These are phyloP conservation scores for Potentilla sterilis DNA, from an alignment of 306 rosid genomes.

Conservation along the genomic window DNA sequence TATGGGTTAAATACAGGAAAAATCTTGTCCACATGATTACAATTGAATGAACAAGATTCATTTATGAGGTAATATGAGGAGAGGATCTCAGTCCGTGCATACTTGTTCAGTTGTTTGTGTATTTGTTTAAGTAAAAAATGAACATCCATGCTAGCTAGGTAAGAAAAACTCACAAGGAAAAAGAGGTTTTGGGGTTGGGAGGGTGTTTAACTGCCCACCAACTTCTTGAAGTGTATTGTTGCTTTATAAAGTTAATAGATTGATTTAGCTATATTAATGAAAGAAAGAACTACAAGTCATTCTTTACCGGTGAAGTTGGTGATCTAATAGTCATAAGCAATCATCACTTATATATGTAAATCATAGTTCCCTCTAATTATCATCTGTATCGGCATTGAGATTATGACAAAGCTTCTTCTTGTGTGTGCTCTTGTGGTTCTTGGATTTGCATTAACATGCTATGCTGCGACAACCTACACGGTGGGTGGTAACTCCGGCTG, in stretches of 20 bases:
- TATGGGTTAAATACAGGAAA: too few species aligned
- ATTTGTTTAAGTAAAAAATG: not conserved
- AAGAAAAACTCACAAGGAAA: not conserved
- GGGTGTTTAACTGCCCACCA: conserved; percentile 54
- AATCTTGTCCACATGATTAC: too few species aligned
- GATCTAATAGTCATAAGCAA: conserved; percentile 42
- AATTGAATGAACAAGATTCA: too few species aligned
- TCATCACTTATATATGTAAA: conserved; percentile 24
- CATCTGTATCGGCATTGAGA: not conserved
- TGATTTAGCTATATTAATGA: not conserved
- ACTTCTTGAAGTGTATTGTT: not conserved
- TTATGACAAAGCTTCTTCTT: conserved; percentile 48
- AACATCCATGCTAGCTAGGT: not conserved
- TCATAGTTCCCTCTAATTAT: not conserved
- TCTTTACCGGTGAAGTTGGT: conserved; percentile 48
- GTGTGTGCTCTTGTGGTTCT: conserved; percentile 33
- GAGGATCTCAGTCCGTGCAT: too few species aligned
- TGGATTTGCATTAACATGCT: conserved; percentile 36
- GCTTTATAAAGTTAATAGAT: not conserved
- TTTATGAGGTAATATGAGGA: too few species aligned
- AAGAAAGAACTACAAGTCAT: conserved; percentile 19
- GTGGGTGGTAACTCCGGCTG: conserved; percentile 94
- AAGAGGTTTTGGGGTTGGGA: conserved; percentile 27
- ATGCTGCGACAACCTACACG: conserved; percentile 48
- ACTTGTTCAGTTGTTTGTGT: too few species aligned